phyloP scores from a whole-genome alignment of 2,329 filamentous ascomycete genomes.

The Blastomyces gilchristii region DNA sequence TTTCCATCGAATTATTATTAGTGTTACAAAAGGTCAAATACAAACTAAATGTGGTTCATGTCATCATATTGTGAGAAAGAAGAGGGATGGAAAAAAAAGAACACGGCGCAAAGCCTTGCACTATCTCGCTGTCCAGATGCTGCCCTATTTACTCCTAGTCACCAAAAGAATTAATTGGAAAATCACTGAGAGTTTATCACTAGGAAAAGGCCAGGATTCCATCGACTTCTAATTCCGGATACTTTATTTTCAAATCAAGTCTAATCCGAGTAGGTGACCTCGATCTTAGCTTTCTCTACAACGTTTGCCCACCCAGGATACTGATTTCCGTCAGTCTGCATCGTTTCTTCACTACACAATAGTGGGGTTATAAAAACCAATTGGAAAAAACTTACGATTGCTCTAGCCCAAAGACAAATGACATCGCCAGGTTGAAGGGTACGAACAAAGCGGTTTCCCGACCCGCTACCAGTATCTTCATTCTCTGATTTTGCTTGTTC shows the following conservation, averaged over 20 bases:
- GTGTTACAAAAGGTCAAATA: neutral
- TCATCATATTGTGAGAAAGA: neutral
- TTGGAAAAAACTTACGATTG: neutral
- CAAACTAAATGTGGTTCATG: neutral
- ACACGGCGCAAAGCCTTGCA: neutral
- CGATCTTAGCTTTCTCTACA: constrained; percentile 2
- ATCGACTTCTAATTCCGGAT: neutral
- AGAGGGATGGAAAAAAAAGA: neutral
- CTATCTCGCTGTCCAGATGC: neutral
- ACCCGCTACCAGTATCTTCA: neutral
- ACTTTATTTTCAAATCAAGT: neutral
- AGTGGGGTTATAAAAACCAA: neutral
- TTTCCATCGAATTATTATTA: neutral
- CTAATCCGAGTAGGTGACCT: constrained; percentile 5
- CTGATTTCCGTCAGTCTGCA: neutral
- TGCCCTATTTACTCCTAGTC: neutral
- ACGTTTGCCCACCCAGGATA: constrained; percentile 6
- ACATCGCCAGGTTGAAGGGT: constrained; percentile 4
- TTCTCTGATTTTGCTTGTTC: neutral
- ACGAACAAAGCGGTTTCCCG: constrained; percentile 4
- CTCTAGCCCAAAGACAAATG: constrained; percentile 7
- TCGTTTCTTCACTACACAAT: neutral
- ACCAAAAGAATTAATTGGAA: neutral
- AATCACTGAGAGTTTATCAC: neutral
- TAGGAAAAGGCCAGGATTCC: neutral